These are phyloP conservation scores for Nicotiana noctiflora DNA, from an alignment of 257 asterid genomes.

Conservation along the genomic window DNA sequence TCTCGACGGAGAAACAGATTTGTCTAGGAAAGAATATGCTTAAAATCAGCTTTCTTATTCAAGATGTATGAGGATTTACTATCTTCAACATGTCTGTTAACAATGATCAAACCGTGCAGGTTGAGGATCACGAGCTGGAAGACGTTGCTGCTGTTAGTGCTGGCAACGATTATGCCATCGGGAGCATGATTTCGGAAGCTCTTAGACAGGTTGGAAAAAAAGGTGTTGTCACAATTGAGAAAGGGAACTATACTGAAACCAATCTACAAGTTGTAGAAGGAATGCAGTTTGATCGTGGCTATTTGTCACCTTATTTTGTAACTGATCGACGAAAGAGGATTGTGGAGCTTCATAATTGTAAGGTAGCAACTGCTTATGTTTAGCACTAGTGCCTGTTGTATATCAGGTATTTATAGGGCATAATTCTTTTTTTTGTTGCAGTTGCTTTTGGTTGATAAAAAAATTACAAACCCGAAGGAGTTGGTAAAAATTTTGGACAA, in stretches of 20 bases:
- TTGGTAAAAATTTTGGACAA: constrained; percentile 68
- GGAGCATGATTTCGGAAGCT: constrained; percentile 68
- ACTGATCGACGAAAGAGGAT: constrained; percentile 61
- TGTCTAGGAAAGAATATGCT: background rate
- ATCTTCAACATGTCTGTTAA: background rate
- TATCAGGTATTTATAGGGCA: background rate
- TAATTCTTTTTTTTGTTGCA: constrained; percentile 30
- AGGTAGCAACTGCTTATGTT: constrained; percentile 37
- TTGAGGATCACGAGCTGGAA: constrained; percentile 71
- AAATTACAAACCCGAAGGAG: constrained; percentile 57
- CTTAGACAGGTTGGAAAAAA: constrained; percentile 53
- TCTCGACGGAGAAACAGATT: background rate
- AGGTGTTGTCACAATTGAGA: constrained; percentile 61
- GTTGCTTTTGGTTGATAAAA: constrained; percentile 80
- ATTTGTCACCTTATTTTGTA: constrained; percentile 74
- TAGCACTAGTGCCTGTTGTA: constrained; percentile 1
- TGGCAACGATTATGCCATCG: constrained; percentile 62
- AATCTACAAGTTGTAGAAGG: constrained; percentile 64
- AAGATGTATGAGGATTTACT: background rate
- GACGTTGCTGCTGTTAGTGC: constrained; percentile 92
- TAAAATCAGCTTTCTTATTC: background rate
- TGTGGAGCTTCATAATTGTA: constrained; percentile 72
- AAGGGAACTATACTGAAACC: constrained; percentile 59
- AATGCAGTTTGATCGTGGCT: constrained; percentile 88
- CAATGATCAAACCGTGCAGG: constrained; percentile 29